Evolutionary conservation across 208 protist genomes (phyloP).

Genomic region (Phytomonas sp.): DNA sequence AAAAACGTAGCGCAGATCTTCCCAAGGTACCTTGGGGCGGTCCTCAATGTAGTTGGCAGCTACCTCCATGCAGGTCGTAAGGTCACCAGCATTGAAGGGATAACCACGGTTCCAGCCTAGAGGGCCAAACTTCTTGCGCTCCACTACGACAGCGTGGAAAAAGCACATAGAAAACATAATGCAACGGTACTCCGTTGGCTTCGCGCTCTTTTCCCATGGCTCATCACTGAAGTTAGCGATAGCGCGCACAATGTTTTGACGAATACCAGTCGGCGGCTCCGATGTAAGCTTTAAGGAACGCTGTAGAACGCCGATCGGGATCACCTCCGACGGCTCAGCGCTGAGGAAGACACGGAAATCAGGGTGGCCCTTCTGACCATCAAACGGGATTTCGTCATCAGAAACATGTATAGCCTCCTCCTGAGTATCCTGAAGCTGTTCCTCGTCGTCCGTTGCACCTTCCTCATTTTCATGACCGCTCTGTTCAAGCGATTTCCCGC

Average conservation of each 20-base stretch:
- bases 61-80: slow-evolving; percentile 95
- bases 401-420: slow-evolving; percentile 40
- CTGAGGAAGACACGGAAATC: slow-evolving; percentile 97
- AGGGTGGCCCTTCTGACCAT: slow-evolving; percentile 86
- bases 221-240: slow-evolving; percentile 95
- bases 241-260: slow-evolving; percentile 95
- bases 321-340: slow-evolving; percentile 93
- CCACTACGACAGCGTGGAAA: slow-evolving; percentile 97
- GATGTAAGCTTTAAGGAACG: slow-evolving; percentile 98
- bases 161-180: slow-evolving; percentile 98
- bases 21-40: slow-evolving; percentile 95
- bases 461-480: slow-evolving; percentile 19
- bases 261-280: slow-evolving; percentile 96
- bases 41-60: slow-evolving; percentile 98
- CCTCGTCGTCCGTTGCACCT: slow-evolving; percentile 13
- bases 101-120: slow-evolving; percentile 97
- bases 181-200: slow-evolving; percentile 95
- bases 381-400: slow-evolving; percentile 88
- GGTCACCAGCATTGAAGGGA: slow-evolving; percentile 96
- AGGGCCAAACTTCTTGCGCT: slow-evolving; percentile 97
- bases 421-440: slow-evolving; percentile 13
- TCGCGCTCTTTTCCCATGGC: slow-evolving; percentile 93
- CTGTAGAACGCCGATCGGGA: slow-evolving; percentile 96
- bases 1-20: slow-evolving; percentile 98
- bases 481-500: slow-evolving; percentile 9